phyloP scores from a whole-genome alignment of 257 asterid species.

The Ophiorrhiza pumila region DNA sequence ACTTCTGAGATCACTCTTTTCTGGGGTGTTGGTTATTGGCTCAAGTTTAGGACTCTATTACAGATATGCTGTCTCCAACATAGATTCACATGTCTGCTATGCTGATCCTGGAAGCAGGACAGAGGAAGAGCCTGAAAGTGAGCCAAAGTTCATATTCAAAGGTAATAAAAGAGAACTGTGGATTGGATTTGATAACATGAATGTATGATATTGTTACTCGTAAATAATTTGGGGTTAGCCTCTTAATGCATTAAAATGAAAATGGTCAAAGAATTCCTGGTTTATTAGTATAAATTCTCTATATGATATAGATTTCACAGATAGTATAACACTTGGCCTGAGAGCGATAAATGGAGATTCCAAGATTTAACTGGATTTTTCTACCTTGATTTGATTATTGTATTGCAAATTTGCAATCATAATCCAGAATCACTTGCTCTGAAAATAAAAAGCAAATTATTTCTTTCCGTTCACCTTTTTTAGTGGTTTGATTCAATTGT shows the following conservation, averaged over 20 bases:
- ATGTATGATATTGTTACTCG: background rate
- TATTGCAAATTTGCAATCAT: background rate
- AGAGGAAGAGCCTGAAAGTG: slow-evolving; percentile 30
- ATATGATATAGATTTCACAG: too few relatives aligned
- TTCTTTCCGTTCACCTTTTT: background rate
- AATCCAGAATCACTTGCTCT: background rate
- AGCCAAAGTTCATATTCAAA: slow-evolving; percentile 47
- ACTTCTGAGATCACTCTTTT: slow-evolving; percentile 38
- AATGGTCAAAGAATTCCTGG: background rate
- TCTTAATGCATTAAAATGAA: background rate
- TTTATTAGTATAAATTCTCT: background rate
- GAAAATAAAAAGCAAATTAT: background rate
- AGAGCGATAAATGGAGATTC: too few relatives aligned
- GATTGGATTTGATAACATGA: background rate
- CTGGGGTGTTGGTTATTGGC: slow-evolving; percentile 38
- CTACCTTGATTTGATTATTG: background rate
- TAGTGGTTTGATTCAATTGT: background rate
- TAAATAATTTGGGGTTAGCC: background rate
- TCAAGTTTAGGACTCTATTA: slow-evolving; percentile 46
- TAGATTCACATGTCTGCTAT: slow-evolving; percentile 37
- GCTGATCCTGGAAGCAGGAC: slow-evolving; percentile 57
- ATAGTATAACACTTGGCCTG: too few relatives aligned
- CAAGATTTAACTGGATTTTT: background rate
- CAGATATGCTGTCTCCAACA: slow-evolving; percentile 25
- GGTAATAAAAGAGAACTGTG: slow-evolving; percentile 31